phyloP scores from a whole-genome alignment of 106 monocot species.

The Acorus calamus region DNA sequence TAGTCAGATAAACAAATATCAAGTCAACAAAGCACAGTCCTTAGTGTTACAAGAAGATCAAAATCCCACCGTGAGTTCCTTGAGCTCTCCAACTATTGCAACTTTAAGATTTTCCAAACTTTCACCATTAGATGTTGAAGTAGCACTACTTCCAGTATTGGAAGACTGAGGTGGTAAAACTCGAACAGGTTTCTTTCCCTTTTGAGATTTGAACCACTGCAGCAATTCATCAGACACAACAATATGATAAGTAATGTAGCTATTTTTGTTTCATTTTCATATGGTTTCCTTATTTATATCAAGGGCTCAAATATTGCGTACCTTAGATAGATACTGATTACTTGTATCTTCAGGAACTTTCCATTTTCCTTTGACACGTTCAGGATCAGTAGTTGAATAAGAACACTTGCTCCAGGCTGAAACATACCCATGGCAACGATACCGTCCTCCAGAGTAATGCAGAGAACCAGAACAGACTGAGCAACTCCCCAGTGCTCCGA shows the following conservation, averaged over 20 bases:
- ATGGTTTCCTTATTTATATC: too few relatives aligned
- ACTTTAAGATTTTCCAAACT: constrained; percentile 55
- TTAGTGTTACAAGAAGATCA: neutral
- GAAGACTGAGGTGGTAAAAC: constrained; percentile 60
- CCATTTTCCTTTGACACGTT: constrained; percentile 73
- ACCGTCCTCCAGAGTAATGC: constrained; percentile 54
- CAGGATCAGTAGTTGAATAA: constrained; percentile 58
- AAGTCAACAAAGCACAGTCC: too few relatives aligned
- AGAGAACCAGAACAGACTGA: constrained; percentile 81
- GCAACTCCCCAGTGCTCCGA: constrained; percentile 73
- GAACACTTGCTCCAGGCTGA: constrained; percentile 98
- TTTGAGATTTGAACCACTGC: constrained; percentile 96
- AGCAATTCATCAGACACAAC: constrained; percentile 3
- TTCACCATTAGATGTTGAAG: constrained; percentile 25
- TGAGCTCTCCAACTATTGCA: constrained; percentile 43
- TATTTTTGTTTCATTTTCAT: too few relatives aligned
- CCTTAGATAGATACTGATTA: constrained; percentile 76
- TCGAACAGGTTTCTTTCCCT: constrained; percentile 54
- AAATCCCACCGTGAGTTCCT: constrained; percentile 25
- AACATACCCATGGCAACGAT: constrained; percentile 75
- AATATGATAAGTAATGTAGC: too few relatives aligned
- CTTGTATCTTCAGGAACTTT: constrained; percentile 60
- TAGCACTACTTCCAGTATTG: constrained; percentile 13
- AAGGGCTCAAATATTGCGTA: constrained; percentile 7
- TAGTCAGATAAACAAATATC: too few relatives aligned